These are phyloP conservation scores for Rutidosis leptorrhynchoides DNA, from an alignment of 129 eudicot species.

Conservation along the genomic window DNA sequence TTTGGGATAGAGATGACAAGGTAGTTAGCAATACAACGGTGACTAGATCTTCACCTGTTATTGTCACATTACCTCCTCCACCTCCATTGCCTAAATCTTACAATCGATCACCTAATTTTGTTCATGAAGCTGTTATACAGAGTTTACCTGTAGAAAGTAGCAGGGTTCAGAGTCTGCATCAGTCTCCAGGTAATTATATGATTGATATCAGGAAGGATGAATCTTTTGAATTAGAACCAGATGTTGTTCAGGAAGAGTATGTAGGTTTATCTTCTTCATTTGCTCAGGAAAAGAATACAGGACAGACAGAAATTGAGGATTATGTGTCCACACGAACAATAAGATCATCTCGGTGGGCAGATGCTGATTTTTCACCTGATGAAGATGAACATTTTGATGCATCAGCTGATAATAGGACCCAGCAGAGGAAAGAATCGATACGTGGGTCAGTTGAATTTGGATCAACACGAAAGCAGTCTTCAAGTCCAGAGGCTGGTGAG, in stretches of 20 bases:
- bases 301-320: slow-evolving; percentile 43
- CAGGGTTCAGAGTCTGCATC: slow-evolving; percentile 26
- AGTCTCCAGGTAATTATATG: slow-evolving; percentile 29
- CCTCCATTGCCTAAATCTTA: too few relatives aligned
- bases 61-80: too few relatives aligned
- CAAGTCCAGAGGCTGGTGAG: slow-evolving; percentile 56
- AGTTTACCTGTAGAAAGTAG: slow-evolving; percentile 28
- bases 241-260: slow-evolving; percentile 31
- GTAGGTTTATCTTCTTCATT: slow-evolving; percentile 29
- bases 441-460: slow-evolving; percentile 34
- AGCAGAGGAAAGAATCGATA: slow-evolving; percentile 9
- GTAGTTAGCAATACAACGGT: slow-evolving; percentile 27
- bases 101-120: slow-evolving; percentile 34
- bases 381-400: slow-evolving; percentile 67
- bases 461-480: slow-evolving; percentile 33
- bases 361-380: slow-evolving; percentile 64
- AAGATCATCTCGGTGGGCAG: slow-evolving; percentile 88
- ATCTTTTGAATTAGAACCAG: slow-evolving; percentile 33
- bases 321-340: slow-evolving; percentile 45
- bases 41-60: slow-evolving; percentile 33
- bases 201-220: slow-evolving; percentile 33
- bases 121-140: slow-evolving; percentile 27
- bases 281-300: slow-evolving; percentile 36
- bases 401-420: slow-evolving; percentile 10
- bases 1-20: slow-evolving; percentile 80